Percentiles rank a stretch among this genome's conserved stretches.
Evolutionary conservation across 2,329 filamentous ascomycete species (phyloP).

Genomic region (Bipolaris sorokiniana): DNA sequence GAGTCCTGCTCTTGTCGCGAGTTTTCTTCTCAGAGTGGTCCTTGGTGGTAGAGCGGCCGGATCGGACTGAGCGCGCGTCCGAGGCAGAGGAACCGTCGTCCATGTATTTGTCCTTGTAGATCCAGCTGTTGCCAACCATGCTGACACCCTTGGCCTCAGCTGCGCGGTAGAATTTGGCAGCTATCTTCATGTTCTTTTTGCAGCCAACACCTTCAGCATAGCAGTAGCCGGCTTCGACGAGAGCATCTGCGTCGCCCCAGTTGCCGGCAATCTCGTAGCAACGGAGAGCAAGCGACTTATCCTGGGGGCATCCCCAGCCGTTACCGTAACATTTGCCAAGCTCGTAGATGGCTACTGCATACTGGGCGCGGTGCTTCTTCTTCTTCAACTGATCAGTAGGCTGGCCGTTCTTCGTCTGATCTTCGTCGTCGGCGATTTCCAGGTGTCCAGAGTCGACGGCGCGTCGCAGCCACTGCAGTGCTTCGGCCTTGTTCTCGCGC

Average conservation of each 20-base stretch:
- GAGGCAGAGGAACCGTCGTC: constrained; percentile 56
- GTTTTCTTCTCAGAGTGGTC: constrained; percentile 63
- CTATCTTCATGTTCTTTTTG: constrained; percentile 95
- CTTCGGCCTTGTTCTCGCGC: constrained; percentile 87
- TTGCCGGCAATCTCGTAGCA: constrained; percentile 96
- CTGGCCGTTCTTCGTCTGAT: constrained; percentile 66
- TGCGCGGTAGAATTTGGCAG: constrained; percentile 85
- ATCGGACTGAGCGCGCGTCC: constrained; percentile 52
- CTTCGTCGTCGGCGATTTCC: constrained; percentile 83
- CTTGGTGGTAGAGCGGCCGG: constrained; percentile 55
- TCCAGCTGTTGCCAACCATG: constrained; percentile 99
- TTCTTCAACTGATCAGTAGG: constrained; percentile 70
- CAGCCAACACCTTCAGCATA: constrained; percentile 92
- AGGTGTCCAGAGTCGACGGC: constrained; percentile 83
- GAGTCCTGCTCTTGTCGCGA: constrained; percentile 76
- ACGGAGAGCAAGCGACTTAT: constrained; percentile 82
- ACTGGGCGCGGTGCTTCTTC: constrained; percentile 88
- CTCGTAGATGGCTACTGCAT: constrained; percentile 94
- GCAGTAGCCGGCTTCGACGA: constrained; percentile 94
- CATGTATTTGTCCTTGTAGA: constrained; percentile 92
- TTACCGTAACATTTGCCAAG: constrained; percentile 97
- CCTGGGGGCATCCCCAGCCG: constrained; percentile 95
- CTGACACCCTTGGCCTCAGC: constrained; percentile 93
- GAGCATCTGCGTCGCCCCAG: constrained; percentile 94
- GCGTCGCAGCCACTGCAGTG: constrained; percentile 88